Evolutionary conservation across 345 rosid genomes (phyloP).

Genomic region (Euphorbia tirucalli): DNA sequence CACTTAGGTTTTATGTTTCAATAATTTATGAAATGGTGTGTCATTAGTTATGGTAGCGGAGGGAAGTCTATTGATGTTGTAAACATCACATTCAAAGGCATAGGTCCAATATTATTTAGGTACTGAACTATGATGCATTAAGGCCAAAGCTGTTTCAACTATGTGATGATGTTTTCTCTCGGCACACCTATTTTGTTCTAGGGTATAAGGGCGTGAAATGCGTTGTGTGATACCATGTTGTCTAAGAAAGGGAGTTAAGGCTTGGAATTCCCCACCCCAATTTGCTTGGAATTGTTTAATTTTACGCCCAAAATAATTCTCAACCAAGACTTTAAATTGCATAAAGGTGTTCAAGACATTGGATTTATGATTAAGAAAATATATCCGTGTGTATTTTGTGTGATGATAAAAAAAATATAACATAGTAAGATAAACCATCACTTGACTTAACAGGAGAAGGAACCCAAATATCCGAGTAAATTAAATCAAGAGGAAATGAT

Average conservation of each 20-base stretch:
- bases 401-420: background rate
- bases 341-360: background rate
- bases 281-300: background rate
- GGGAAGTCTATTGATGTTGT: background rate
- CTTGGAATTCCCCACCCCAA: background rate
- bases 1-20: background rate
- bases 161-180: background rate
- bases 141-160: background rate
- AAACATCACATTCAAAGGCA: background rate
- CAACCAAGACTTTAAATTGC: background rate
- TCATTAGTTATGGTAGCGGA: no score
- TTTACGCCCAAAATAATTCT: background rate
- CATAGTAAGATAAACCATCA: background rate
- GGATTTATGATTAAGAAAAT: background rate
- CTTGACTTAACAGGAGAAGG: background rate
- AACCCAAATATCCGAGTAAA: background rate
- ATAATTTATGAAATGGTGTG: background rate
- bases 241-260: background rate
- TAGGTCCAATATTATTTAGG: background rate
- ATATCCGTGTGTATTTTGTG: background rate
- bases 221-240: background rate
- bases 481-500: background rate
- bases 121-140: background rate
- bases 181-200: background rate
- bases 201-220: background rate